Percentiles rank a stretch among this genome's conserved stretches.
Conservation (phyloP, 2,329 filamentous ascomycete species). For the Talaromyces sp. region DNA sequence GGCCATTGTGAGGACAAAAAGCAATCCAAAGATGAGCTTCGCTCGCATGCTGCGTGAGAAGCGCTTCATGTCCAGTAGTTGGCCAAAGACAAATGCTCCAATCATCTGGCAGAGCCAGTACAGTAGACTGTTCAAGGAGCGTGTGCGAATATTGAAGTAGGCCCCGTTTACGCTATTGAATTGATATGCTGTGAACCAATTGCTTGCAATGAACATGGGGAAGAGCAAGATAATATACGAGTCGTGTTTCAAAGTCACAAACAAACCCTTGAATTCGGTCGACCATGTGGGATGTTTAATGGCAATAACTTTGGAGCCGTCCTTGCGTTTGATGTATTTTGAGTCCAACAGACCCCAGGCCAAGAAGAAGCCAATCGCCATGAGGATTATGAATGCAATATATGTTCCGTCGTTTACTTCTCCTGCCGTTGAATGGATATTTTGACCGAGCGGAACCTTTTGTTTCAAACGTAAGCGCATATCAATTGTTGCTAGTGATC, state of each 20-base stretch:
- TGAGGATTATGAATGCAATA: slow-evolving; percentile 80
- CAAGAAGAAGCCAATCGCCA: slow-evolving; percentile 65
- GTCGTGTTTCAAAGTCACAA: slow-evolving; percentile 65
- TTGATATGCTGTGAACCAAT: slow-evolving; percentile 78
- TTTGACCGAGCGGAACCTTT: slow-evolving; percentile 44
- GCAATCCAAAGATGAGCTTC: slow-evolving; percentile 55
- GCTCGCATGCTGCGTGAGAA: slow-evolving; percentile 65
- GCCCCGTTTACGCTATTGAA: slow-evolving; percentile 69
- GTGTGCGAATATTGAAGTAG: slow-evolving; percentile 69
- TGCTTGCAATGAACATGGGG: slow-evolving; percentile 76
- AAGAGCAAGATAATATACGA: slow-evolving; percentile 72
- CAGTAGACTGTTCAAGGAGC: slow-evolving; percentile 71
- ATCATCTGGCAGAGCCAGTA: slow-evolving; percentile 78
- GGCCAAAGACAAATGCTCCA: slow-evolving; percentile 69
- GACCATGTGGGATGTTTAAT: slow-evolving; percentile 90
- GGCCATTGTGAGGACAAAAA: slow-evolving; percentile 67
- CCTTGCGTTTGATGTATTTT: slow-evolving; percentile 65
- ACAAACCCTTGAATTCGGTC: slow-evolving; percentile 71
- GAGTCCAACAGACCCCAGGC: slow-evolving; percentile 68
- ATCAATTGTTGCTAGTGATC: background rate
- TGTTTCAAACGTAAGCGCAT: background rate
- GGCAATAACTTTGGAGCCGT: slow-evolving; percentile 74
- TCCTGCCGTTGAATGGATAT: slow-evolving; percentile 38
- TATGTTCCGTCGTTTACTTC: slow-evolving; percentile 69
- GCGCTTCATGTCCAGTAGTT: slow-evolving; percentile 58